Evolutionary conservation across 2,329 filamentous ascomycete genomes (phyloP), one percentile per base, ranked within the genome.

Genomic region (Monascus ruber): DNA sequence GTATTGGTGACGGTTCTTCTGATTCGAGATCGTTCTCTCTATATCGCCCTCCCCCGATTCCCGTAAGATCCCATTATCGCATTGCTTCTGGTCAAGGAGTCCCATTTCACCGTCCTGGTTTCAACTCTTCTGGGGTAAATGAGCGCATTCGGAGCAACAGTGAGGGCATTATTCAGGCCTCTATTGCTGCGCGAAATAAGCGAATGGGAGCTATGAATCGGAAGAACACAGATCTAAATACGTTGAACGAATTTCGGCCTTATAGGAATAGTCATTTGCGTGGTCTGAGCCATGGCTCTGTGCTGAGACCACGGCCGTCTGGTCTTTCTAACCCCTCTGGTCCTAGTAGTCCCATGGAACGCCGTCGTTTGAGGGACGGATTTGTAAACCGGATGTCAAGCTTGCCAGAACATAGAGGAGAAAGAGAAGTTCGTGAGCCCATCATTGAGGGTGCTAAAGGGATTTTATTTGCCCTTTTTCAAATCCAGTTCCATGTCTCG

Each of bases 21-120:
- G 85, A 91, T 24, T 66, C 77, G 33, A 77, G 78, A 46, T 89
- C 83, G 4, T 84, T 83, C 9, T 78, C 72, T 31, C 63, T 76
- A 7, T 67, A 71, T 17, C 76, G 81, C 28, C 73, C 83, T 26
- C 85, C 88, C 2, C 83, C 84, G 1, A 84, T 94, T 43, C 86
- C 86, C 0, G 76, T 76, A 4, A 76, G 83, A 43, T 91, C 86
- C 3, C 87, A 94, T 58, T 85, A 85, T 49, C 79, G 88, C 26
- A 64, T 68, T 40, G 58, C 63, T 3, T 70, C 66, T 3, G 64
- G 64, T 24, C 65, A 69, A 39, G 53, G 54, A 25, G 46, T 51
- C 8, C 48, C 46, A 24, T 56, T 58, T 31, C 56, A 64, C 29
- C 72, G 81, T 41, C 84, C 86, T 1, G 77, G 79, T 2, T 73